Evolutionary conservation across 2,329 filamentous ascomycete species (phyloP), one percentile per base, ranked within the genome.

Genomic region (Metarhizium humberi): DNA sequence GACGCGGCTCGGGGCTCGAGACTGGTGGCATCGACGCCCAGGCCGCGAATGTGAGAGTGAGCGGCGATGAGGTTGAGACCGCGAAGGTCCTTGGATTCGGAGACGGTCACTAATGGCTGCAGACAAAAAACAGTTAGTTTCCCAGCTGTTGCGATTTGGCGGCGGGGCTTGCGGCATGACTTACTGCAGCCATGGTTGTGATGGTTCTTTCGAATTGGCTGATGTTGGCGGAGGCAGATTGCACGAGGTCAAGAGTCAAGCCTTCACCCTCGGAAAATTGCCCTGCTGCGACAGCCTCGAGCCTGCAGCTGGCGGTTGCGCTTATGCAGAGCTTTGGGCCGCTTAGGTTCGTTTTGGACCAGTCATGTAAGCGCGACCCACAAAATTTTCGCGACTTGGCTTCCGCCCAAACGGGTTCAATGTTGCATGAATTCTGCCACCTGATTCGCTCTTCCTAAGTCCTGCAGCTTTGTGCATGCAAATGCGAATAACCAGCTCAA

Each of bases 51-150:
- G 73, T 99, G 94, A 56, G 94, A 99, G 77, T 99, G 94, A 57
- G 94, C 92, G 59, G 94, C 94, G 72, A 99, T 95, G 74, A 99
- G 87, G 74, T 96, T 97, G 68, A 99, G 85, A 61, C 92, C 92
- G 64, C 92, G 87, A 69, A 97, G 87, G 82, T 97, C 92, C 75
- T 94, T 96, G 73, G 84, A 88, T 80, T 97, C 92, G 69, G 91
- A 89, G 71, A 97, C 85, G 66, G 94, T 97, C 68, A 84, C 75
- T 59, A 84, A 77, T 61, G 78, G 79, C 80, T 84, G 61, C 50
- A 60, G 55, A 55, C 57, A 25, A 25, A 25, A 51, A 51, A 25
- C 46, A n/a, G 49, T 49, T 40, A 43, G 55, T 25, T 25, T 25
- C 25, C 38, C 18, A 20, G 18, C 20, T n/a, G 20, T 29, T 14